Conservation (phyloP, 1,139 yeast species). For the Dujonia santamariae region DNA sequence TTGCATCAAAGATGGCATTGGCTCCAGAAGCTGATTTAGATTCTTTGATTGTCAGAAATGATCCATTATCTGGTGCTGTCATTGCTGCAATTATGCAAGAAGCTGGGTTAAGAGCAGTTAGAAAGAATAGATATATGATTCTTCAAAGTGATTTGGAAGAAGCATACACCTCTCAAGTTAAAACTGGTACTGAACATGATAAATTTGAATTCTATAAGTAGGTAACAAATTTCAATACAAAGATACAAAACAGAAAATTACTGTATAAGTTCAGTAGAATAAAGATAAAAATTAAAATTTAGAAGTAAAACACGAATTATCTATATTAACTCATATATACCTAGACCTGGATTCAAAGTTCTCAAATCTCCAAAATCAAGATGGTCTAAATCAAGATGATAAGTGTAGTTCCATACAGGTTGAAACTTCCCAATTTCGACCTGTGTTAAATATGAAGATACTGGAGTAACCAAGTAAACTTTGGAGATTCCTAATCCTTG, state of each 20-base stretch:
- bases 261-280: slow-evolving; percentile 5
- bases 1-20: slow-evolving; percentile 95
- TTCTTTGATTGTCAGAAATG: slow-evolving; percentile 90
- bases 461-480: slow-evolving; percentile 46
- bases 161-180: slow-evolving; percentile 95
- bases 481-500: slow-evolving; percentile 10
- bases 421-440: slow-evolving; percentile 15
- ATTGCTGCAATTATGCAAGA: slow-evolving; percentile 99
- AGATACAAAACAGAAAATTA: too few relatives aligned
- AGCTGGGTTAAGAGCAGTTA: slow-evolving; percentile 97
- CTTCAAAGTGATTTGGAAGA: slow-evolving; percentile 95
- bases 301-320: slow-evolving; percentile 7
- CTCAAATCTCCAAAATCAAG: slow-evolving; percentile 46
- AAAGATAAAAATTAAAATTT: slow-evolving; percentile 6
- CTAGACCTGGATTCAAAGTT: slow-evolving; percentile 60
- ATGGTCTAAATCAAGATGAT: slow-evolving; percentile 68
- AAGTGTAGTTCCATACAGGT: slow-evolving; percentile 40
- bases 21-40: slow-evolving; percentile 98
- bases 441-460: slow-evolving; percentile 36
- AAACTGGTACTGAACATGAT: slow-evolving; percentile 92
- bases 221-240: too few relatives aligned
- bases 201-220: slow-evolving; percentile 96
- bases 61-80: slow-evolving; percentile 94
- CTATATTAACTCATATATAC: slow-evolving; percentile 40
- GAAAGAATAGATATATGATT: slow-evolving; percentile 96